Percentiles rank a stretch among this genome's conserved stretches.
phyloP scores from a whole-genome alignment of 2,329 filamentous ascomycete genomes.

The Pezicula rhizophila region DNA sequence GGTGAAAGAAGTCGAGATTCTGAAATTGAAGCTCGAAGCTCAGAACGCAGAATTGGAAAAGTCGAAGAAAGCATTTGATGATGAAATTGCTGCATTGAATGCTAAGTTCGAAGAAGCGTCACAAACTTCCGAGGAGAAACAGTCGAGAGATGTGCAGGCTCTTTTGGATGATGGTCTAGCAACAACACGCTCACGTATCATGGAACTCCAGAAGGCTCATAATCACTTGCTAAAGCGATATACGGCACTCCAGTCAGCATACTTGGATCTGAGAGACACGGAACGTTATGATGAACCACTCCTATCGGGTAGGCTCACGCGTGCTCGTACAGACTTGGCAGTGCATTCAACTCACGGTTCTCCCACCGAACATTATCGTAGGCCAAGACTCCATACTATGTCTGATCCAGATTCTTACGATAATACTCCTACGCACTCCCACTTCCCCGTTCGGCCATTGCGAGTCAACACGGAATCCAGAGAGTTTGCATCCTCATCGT shows the following conservation, averaged over 20 bases:
- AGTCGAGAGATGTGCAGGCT: not conserved
- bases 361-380: not conserved
- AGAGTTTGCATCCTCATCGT: not conserved
- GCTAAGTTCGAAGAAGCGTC: slow-evolving; percentile 9
- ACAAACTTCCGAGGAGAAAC: not conserved
- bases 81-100: slow-evolving; percentile 41
- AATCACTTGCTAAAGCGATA: slow-evolving; percentile 42
- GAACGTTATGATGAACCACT: slow-evolving; percentile 25
- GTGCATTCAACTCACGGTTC: not conserved
- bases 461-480: slow-evolving; percentile 6
- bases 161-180: slow-evolving; percentile 37
- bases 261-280: slow-evolving; percentile 28
- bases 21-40: slow-evolving; percentile 51
- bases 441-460: slow-evolving; percentile 1
- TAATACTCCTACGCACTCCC: not conserved
- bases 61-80: slow-evolving; percentile 36
- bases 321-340: not conserved
- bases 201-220: slow-evolving; percentile 45
- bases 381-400: not conserved
- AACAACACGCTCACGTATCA: slow-evolving; percentile 39
- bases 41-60: slow-evolving; percentile 42
- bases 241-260: slow-evolving; percentile 42
- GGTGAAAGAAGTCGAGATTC: slow-evolving; percentile 50
- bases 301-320: slow-evolving; percentile 3
- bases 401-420: not conserved